Evolutionary conservation across 179 eudicot genomes (phyloP).

Genomic region (Silene vulgaris): DNA sequence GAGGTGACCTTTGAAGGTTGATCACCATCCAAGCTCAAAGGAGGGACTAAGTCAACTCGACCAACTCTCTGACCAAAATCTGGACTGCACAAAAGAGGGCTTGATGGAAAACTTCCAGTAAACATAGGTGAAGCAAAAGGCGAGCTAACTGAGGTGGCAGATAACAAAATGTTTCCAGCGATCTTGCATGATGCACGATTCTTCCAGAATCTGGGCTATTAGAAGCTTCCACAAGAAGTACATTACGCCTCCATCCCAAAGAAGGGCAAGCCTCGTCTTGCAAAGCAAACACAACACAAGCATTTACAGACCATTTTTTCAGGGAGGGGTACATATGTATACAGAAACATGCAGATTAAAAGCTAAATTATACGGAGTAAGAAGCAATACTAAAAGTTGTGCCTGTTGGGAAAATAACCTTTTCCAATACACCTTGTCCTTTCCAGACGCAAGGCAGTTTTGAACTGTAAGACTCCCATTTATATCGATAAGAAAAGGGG

Average conservation of each 20-base stretch:
- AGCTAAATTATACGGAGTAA: neutral
- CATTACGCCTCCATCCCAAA: constrained; percentile 92
- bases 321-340: neutral
- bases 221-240: constrained; percentile 88
- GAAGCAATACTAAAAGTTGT: neutral
- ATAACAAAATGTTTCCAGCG: constrained; percentile 81
- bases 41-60: constrained; percentile 78
- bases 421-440: too few relatives aligned
- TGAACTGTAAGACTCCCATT: too few relatives aligned
- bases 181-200: constrained; percentile 70
- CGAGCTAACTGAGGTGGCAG: constrained; percentile 54
- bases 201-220: constrained; percentile 92
- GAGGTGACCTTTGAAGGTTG: constrained; percentile 43
- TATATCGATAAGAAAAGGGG: too few relatives aligned
- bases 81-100: constrained; percentile 79
- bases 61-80: constrained; percentile 53
- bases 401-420: neutral
- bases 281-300: constrained; percentile 17
- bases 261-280: constrained; percentile 55
- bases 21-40: constrained; percentile 76
- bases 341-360: neutral
- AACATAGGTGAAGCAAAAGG: constrained; percentile 91
- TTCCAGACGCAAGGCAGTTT: too few relatives aligned
- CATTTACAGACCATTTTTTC: neutral
- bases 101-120: constrained; percentile 96